Evolutionary conservation across 108 stramenopile species (phyloP), one percentile per base, ranked within the genome.

Genomic region (Fistulifera pelliculosa): DNA sequence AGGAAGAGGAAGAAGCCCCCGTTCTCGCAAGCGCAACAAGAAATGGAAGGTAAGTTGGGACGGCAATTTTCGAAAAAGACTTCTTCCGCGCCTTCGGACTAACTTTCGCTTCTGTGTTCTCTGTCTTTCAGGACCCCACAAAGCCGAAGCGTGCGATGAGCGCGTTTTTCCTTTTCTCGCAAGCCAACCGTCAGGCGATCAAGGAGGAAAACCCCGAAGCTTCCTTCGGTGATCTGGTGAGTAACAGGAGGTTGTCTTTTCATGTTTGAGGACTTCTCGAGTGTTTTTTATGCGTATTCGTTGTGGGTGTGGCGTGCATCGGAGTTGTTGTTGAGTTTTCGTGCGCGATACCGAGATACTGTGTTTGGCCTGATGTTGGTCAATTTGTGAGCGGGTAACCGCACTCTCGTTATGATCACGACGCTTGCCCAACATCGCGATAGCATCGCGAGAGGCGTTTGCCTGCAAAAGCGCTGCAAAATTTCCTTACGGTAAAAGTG

Each of bases 141-240:
- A 76, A 74, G 49, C 86, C 86, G 18, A 88, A 83, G 77, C 62
- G 86, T 25, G 83, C 83, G 64, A 89, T 84, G 85, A 79, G 77
- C 48, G 80, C 84, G 6, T 90, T 86, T 76, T 86, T 90, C 72
- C 69, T 85, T 26, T 90, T 80, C 58, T 80, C 78, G 4, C 85
- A 90, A 48, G 78, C 76, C 10, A 65, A 83, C 47, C 77, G 88
- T 47, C 61, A 64, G 25, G 64, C 69, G 35, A 73, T 86, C 27
- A 86, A 90, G 78, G 61, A 49, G 24, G 74, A 81, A 25, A 76
- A 86, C 58, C 82, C 84, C 2, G 82, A 77, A 1, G 77, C 81
- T 59, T 63, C 60, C 54, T 90, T 90, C 60, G 88, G 84, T 27
- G 84, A 86, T 49, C 66, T 86, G 57, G 89, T 90, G 68, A 85